These are phyloP conservation scores for Ophiostoma perfectum DNA, from an alignment of 2,329 filamentous ascomycete genomes.

Conservation along the genomic window DNA sequence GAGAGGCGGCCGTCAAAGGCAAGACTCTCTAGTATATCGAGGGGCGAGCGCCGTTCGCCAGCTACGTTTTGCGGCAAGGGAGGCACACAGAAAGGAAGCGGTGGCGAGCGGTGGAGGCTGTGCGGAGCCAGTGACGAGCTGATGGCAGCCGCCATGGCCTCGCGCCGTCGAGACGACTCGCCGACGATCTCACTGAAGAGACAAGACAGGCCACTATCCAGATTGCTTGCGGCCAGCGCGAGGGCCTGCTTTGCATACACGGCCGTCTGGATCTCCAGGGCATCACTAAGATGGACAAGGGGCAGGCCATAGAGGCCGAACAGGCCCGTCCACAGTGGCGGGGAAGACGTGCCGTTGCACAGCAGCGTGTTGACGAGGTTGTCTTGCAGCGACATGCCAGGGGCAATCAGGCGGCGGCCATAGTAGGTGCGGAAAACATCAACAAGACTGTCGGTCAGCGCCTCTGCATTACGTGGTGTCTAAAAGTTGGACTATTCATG, in stretches of 20 bases:
- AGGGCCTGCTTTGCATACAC: not conserved
- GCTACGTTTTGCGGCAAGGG: not conserved
- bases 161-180: not conserved
- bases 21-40: not conserved
- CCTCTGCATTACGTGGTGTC: not conserved
- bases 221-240: not conserved
- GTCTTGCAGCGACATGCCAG: not conserved
- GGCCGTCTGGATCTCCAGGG: not conserved
- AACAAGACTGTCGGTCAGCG: not conserved
- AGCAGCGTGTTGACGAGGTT: not conserved
- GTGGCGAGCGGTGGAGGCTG: not conserved
- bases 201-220: not conserved
- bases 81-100: not conserved
- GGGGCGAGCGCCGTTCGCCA: not conserved
- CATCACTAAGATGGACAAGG: not conserved
- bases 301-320: not conserved
- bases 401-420: not conserved
- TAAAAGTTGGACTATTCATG: not conserved
- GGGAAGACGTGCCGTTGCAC: not conserved
- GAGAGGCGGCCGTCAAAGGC: slow-evolving; percentile 1
- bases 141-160: not conserved
- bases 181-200: not conserved
- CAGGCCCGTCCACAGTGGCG: not conserved
- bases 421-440: slow-evolving; percentile 6
- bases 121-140: not conserved